phyloP scores from a whole-genome alignment of 2,329 filamentous ascomycete genomes.

The Tolypocladium amazonense region DNA sequence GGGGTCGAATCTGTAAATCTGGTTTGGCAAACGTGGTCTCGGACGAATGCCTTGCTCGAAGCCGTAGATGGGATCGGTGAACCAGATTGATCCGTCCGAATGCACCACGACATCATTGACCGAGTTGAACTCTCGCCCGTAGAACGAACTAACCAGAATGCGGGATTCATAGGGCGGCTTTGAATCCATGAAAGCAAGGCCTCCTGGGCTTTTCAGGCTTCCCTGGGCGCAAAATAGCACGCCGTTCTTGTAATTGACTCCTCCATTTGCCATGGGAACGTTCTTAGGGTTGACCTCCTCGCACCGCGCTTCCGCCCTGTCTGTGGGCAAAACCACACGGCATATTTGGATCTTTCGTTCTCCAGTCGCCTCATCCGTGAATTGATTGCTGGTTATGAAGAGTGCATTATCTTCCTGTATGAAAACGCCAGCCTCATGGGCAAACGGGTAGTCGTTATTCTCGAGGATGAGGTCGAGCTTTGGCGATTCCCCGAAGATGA shows the following conservation, averaged over 20 bases:
- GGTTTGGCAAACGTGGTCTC: constrained; percentile 29
- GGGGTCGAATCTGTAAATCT: constrained; percentile 36
- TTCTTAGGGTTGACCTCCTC: constrained; percentile 21
- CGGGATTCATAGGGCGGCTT: constrained; percentile 16
- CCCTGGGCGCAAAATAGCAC: constrained; percentile 32
- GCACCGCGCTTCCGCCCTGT: constrained; percentile 8
- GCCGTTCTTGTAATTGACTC: constrained; percentile 31
- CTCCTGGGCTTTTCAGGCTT: constrained; percentile 10
- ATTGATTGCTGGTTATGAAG: constrained; percentile 24
- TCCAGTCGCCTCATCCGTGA: constrained; percentile 8
- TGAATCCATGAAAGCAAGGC: constrained; percentile 21
- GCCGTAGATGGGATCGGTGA: constrained; percentile 39
- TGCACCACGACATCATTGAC: constrained; percentile 36
- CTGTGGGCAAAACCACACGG: constrained; percentile 11
- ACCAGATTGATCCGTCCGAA: constrained; percentile 34
- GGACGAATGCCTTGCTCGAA: constrained; percentile 34
- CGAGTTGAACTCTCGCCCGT: constrained; percentile 35
- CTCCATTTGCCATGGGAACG: constrained; percentile 36
- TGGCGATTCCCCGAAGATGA: constrained; percentile 23
- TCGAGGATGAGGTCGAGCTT: constrained; percentile 25
- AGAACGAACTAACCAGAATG: constrained; percentile 25
- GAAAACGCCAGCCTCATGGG: constrained; percentile 34
- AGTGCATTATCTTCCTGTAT: constrained; percentile 15
- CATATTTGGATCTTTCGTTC: constrained; percentile 18
- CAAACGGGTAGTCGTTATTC: constrained; percentile 30